These are phyloP conservation scores for Alternaria brassicae DNA, from an alignment of 2,329 filamentous ascomycete genomes.

Conservation along the genomic window DNA sequence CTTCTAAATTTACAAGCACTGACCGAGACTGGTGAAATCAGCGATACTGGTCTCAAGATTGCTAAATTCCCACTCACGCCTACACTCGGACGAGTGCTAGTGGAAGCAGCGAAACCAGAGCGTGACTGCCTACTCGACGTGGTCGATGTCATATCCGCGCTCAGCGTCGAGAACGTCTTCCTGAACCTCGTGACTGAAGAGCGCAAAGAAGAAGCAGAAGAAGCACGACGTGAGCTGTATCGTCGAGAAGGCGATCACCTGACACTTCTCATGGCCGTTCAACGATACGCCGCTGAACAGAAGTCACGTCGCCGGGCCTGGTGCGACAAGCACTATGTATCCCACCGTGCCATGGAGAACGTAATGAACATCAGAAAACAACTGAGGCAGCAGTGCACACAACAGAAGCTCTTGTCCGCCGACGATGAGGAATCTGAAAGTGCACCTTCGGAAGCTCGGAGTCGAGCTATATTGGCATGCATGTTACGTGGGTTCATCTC, in stretches of 20 bases:
- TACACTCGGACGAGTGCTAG: conserved; percentile 78
- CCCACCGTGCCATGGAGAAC: conserved; percentile 69
- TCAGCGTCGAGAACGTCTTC: conserved; percentile 71
- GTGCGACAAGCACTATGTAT: conserved; percentile 66
- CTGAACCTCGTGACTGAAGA: conserved; percentile 66
- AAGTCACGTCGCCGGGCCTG: conserved; percentile 65
- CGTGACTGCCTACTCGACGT: conserved; percentile 78
- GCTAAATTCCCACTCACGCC: conserved; percentile 84
- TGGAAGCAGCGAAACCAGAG: conserved; percentile 76
- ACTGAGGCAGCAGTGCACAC: conserved; percentile 62
- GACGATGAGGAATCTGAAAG: conserved; percentile 19
- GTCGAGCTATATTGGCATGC: conserved; percentile 62
- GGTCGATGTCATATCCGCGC: conserved; percentile 79
- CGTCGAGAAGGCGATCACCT: conserved; percentile 69
- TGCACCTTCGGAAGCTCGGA: conserved; percentile 51
- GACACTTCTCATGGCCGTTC: conserved; percentile 67
- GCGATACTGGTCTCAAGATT: conserved; percentile 74
- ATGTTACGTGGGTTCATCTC: conserved; percentile 65
- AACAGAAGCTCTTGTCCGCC: conserved; percentile 52
- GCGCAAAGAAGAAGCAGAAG: conserved; percentile 64
- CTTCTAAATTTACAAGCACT: conserved; percentile 81
- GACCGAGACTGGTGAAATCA: conserved; percentile 75
- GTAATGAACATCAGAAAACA: conserved; percentile 72
- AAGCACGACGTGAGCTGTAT: conserved; percentile 63
- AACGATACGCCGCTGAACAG: conserved; percentile 65